Percentiles rank a stretch among this genome's conserved stretches.
Conservation (phyloP, 2,329 filamentous ascomycete genomes). For the Curvularia verruculosa region DNA sequence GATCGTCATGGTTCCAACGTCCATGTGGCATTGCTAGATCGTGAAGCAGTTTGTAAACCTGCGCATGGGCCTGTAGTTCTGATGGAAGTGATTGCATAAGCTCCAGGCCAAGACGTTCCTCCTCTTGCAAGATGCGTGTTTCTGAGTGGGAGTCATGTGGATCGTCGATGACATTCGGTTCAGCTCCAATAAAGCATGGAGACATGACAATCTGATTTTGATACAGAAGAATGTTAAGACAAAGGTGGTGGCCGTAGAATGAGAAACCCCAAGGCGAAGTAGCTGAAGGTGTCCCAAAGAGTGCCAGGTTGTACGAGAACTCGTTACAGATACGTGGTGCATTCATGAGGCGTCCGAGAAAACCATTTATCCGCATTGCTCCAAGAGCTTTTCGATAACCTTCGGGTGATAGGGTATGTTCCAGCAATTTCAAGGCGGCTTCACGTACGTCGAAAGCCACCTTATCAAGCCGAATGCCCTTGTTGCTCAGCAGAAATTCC, state of each 20-base stretch:
- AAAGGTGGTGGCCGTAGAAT: slow-evolving; percentile 81
- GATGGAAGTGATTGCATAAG: slow-evolving; percentile 69
- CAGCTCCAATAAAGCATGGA: slow-evolving; percentile 80
- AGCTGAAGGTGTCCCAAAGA: slow-evolving; percentile 68
- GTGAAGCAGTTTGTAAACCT: slow-evolving; percentile 58
- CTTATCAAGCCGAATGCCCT: slow-evolving; percentile 64
- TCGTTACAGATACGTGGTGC: slow-evolving; percentile 71
- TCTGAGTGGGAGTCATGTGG: slow-evolving; percentile 62
- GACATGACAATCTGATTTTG: slow-evolving; percentile 69
- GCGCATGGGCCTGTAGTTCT: slow-evolving; percentile 58
- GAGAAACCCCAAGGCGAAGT: slow-evolving; percentile 71
- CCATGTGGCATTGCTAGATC: slow-evolving; percentile 68
- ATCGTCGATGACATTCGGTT: slow-evolving; percentile 75
- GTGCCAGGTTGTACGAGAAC: slow-evolving; percentile 75
- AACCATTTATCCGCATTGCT: slow-evolving; percentile 77
- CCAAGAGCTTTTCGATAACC: slow-evolving; percentile 73
- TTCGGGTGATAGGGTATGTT: slow-evolving; percentile 64
- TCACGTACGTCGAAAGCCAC: slow-evolving; percentile 53
- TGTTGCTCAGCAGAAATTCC: slow-evolving; percentile 68
- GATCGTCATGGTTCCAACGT: slow-evolving; percentile 71
- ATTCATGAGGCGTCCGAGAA: slow-evolving; percentile 71
- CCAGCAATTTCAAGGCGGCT: not conserved
- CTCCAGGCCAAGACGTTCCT: slow-evolving; percentile 67
- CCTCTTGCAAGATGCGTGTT: slow-evolving; percentile 68
- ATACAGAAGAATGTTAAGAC: slow-evolving; percentile 72